Base-by-base conservation (phyloP, 441 rosid genomes). In the Croton setiger region DNA sequence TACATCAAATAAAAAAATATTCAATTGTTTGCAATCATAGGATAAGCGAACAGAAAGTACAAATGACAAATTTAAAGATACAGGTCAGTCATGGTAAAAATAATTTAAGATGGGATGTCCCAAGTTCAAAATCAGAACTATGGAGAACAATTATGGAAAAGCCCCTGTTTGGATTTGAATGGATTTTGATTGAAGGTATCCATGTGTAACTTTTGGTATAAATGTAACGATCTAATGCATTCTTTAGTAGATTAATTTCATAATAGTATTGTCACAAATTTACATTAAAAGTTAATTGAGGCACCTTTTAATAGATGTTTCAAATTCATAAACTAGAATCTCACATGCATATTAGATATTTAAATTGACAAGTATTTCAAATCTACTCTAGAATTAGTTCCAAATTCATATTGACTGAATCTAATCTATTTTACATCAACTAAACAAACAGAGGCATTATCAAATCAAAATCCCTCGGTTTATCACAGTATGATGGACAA, bases 1-100 rank as follows among this genome's bases (percentile, higher is more conserved):
- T 96, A 72, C 72, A 76, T 20, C 72, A 63, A 11, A 41, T 15
- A 35, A 59, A 44, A 13, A 43, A 75, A 37, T 67, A 62, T 67
- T 52, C 60, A 62, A 64, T 18, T 64, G 41, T 67, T 77, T 31
- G 55, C 45, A 63, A 74, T 35, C 45, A 69, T 64, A 70, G 11
- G 41, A 60, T 37, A 68, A 60, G 36, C 58, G 56, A 33, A 35
- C 17, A 11, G 36, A 15, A 64, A 66, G 18, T 23, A 36, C 44
- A 64, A 68, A 35, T 52, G 37, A 48, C 1, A 3, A 27, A 31
- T 53, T 6, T 15, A 13, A 55, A 51, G 27, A 27, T 45, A 13
- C 60, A 44, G 53, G 17, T 12, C 58, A 2, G 35, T 41, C 54
- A 39, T 18, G 47, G 31, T 39, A 7, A 7, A 60, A 15, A 60